phyloP scores from a whole-genome alignment of 257 asterid genomes.

The Solanum habrochaites region DNA sequence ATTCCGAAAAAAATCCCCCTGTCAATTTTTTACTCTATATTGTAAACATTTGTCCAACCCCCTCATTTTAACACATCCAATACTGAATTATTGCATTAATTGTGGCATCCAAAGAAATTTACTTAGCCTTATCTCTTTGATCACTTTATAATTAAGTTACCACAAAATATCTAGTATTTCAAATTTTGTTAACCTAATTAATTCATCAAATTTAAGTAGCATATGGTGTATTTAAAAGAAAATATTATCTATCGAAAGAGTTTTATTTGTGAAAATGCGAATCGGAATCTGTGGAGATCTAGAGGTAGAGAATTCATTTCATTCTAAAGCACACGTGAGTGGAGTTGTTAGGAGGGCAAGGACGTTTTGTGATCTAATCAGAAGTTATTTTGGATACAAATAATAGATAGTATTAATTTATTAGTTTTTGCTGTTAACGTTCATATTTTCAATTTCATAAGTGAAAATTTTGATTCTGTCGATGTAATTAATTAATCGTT shows the following conservation, averaged over 20 bases:
- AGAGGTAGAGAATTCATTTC: not conserved
- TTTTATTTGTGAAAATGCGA: not conserved
- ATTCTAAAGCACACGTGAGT: not conserved
- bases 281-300: not conserved
- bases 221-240: not conserved
- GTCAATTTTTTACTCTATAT: constrained; percentile 10
- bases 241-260: not conserved
- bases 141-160: not conserved
- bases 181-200: not conserved
- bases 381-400: not conserved
- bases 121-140: constrained; percentile 18
- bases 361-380: not conserved
- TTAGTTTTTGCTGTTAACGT: not conserved
- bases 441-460: not conserved
- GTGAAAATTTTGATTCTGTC: not conserved
- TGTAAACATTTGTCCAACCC: constrained; percentile 36
- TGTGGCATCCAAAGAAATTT: constrained; percentile 35
- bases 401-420: not conserved
- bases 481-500: not conserved
- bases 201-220: not conserved
- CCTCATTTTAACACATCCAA: constrained; percentile 36
- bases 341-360: not conserved
- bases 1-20: constrained; percentile 26
- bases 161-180: not conserved
- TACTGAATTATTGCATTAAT: constrained; percentile 5